Base-by-base conservation (phyloP, 306 rosid genomes). In the Psophocarpus tetragonolobus region DNA sequence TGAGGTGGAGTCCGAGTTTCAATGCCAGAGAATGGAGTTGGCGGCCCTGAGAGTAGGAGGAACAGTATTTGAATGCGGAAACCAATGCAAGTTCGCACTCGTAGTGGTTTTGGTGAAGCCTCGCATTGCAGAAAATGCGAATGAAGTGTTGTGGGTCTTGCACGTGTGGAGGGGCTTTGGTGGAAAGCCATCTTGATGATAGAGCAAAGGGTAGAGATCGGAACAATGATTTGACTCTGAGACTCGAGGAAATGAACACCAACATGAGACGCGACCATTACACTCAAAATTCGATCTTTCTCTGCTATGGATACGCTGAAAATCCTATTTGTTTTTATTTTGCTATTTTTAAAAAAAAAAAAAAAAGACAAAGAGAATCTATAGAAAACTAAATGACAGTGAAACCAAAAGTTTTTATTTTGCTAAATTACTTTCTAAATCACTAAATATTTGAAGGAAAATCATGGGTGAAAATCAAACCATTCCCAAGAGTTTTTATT, bases 51-150 rank as follows among this genome's bases (percentile, higher is more conserved):
- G 73, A 44, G 5, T 71, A 79, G 54, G 92, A 89, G 6, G 98
- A 79, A 76, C 95, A 91, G n/a, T 89, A 85, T 79, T 89, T 92
- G 61, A 95, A 77, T 0, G 86, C 86, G 5, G 92, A 91, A 74
- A 95, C 88, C 84, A 95, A 58, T 1, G 91, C 84, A 53, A 87
- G 88, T 68, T 89, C 89, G 86, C 54, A 87, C 10, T 86, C 83
- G 48, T 24, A 21, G 67, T 17, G 86, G 77, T 72, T 69, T 18
- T 75, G 80, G 72, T 15, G 38, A 26, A 41, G 61, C 77, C 85
- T 74, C 80, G 82, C 79, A 68, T 83, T 51, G 85, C 71, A 74
- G 87, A 90, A 86, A 39, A 79, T n/a, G 51, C 54, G 85, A 63
- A 91, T 85, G 83, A 26, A 81, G 63, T 82, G 69, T 10, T 82